Percentiles rank a stretch among this genome's conserved stretches.
These are phyloP conservation scores for Pseudonectria foliicola DNA, from an alignment of 2,329 filamentous ascomycete genomes.

Conservation along the genomic window DNA sequence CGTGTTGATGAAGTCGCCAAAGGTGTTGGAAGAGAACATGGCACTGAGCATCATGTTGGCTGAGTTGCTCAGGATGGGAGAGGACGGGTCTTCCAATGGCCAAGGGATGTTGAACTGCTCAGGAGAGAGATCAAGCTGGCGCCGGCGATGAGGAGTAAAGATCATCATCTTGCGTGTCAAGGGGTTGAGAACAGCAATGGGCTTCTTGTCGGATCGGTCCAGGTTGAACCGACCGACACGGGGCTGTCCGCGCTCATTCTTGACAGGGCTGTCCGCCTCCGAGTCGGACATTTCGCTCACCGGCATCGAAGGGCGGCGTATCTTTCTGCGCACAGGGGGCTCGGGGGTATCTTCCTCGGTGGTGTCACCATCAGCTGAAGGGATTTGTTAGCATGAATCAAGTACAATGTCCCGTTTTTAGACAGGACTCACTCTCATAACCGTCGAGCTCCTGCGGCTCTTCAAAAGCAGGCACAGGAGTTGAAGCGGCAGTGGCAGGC, in stretches of 20 bases:
- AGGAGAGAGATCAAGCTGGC: slow-evolving; percentile 45
- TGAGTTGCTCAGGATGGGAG: slow-evolving; percentile 58
- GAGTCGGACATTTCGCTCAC: slow-evolving; percentile 41
- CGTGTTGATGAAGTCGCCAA: slow-evolving; percentile 51
- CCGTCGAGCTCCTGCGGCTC: slow-evolving; percentile 42
- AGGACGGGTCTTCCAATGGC: slow-evolving; percentile 34
- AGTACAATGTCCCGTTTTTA: slow-evolving; percentile 5
- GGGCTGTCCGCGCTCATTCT: slow-evolving; percentile 43
- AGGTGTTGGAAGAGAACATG: slow-evolving; percentile 52
- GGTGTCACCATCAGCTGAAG: slow-evolving; percentile 51
- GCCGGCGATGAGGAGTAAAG: slow-evolving; percentile 46
- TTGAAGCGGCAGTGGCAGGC: slow-evolving; percentile 14
- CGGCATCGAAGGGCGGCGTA: slow-evolving; percentile 31
- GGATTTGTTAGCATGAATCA: slow-evolving; percentile 31
- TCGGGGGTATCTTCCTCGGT: slow-evolving; percentile 53
- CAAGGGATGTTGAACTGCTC: slow-evolving; percentile 48
- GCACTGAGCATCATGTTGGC: slow-evolving; percentile 75
- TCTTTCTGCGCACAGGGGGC: slow-evolving; percentile 41
- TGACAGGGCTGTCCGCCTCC: slow-evolving; percentile 40
- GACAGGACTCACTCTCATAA: slow-evolving; percentile 50
- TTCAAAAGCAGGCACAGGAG: slow-evolving; percentile 25
- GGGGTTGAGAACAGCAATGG: slow-evolving; percentile 52
- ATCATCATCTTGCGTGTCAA: slow-evolving; percentile 56
- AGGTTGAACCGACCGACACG: slow-evolving; percentile 49
- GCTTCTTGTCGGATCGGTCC: slow-evolving; percentile 47